Conservation (phyloP, 306 rosid species). For the Quercus gilva region DNA sequence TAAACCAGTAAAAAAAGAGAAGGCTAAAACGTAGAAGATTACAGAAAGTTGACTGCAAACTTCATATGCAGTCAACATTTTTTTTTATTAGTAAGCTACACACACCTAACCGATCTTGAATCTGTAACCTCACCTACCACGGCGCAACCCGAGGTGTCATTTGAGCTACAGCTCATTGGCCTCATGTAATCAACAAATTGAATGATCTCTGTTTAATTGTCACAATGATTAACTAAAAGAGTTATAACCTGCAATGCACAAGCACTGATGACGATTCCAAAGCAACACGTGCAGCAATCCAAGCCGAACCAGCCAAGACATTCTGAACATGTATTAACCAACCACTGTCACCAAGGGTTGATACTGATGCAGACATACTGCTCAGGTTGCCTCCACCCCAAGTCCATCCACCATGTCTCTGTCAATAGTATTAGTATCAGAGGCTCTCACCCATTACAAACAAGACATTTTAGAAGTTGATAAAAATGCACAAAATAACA, state of each 20-base stretch:
- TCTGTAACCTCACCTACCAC: too few relatives aligned
- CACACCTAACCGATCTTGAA: too few relatives aligned
- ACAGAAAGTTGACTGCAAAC: background rate
- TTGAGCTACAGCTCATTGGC: too few relatives aligned
- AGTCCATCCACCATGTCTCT: conserved; percentile 96
- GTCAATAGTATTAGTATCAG: conserved; percentile 26
- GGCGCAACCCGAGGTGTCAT: too few relatives aligned
- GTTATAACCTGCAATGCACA: conserved; percentile 86
- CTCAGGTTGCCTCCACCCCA: conserved; percentile 99
- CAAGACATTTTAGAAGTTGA: conserved; percentile 6
- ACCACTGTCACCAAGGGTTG: conserved; percentile 94
- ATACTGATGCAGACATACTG: conserved; percentile 97
- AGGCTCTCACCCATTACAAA: conserved; percentile 14
- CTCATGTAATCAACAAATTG: too few relatives aligned
- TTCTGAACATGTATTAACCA: conserved; percentile 87
- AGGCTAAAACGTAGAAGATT: background rate
- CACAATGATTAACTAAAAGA: conserved; percentile 16
- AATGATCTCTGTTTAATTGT: conserved; percentile 4
- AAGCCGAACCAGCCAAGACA: conserved; percentile 93
- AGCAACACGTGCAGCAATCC: conserved; percentile 96
- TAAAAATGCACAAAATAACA: conserved; percentile 19
- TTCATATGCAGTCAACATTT: background rate
- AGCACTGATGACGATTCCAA: conserved; percentile 92
- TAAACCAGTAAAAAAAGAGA: conserved; percentile 10
- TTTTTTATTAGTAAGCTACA: too few relatives aligned